Evolutionary conservation across 768 basidiomycete species (phyloP).

Genomic region (Xanthoconium purpureum): DNA sequence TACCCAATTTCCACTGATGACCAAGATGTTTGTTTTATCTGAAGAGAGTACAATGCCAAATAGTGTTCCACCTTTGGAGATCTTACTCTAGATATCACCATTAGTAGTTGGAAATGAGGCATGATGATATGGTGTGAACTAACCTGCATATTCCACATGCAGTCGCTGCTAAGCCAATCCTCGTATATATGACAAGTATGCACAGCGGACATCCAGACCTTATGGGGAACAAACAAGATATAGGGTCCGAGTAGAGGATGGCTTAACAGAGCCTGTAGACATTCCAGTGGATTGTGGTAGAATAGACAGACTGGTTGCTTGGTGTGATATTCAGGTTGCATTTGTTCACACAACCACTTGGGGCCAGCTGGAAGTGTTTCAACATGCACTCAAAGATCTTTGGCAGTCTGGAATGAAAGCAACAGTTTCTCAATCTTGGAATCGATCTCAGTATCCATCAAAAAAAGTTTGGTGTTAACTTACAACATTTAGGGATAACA

Average conservation of each 20-base stretch:
- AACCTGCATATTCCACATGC: too few species aligned
- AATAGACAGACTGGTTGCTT: not conserved
- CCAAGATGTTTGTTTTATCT: not conserved
- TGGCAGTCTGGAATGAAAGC: not conserved
- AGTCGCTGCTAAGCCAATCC: too few species aligned
- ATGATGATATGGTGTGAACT: not conserved
- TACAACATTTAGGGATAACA: not conserved
- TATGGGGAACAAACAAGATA: not conserved
- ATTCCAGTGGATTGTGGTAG: not conserved
- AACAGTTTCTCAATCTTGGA: not conserved
- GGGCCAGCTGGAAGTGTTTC: not conserved
- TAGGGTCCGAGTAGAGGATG: not conserved
- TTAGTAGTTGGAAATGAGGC: not conserved
- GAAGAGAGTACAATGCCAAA: not conserved
- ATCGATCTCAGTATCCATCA: not conserved
- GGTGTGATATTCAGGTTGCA: not conserved
- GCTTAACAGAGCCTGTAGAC: not conserved
- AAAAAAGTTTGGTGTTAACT: too few species aligned
- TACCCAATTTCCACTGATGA: not conserved
- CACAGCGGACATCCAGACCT: not conserved
- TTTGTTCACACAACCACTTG: not conserved
- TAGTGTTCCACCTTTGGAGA: not conserved
- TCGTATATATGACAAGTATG: too few species aligned
- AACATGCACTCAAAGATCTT: not conserved
- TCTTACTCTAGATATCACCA: not conserved